Base-by-base conservation (phyloP, 2,329 filamentous ascomycete genomes). In the Penicillium carneum region DNA sequence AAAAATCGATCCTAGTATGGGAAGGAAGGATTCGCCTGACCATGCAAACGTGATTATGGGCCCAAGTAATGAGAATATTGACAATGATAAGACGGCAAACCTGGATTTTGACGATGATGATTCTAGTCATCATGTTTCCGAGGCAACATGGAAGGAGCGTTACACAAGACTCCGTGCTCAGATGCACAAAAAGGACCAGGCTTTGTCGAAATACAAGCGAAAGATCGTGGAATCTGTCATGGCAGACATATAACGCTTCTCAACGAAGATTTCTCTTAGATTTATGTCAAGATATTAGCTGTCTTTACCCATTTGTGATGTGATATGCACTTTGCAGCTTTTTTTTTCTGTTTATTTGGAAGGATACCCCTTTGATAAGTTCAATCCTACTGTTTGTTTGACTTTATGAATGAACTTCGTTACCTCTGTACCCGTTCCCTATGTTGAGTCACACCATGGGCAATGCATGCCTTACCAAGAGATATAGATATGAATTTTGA, bases 201-300 rank as follows among this genome's bases (percentile, higher is more conserved):
- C 76, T 23, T 59, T 80, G 31, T 71, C 73, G 1, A 70, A 78
- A 43, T 80, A 80, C 55, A 79, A 79, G 58, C 77, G 77, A 36
- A 79, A 74, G 47, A 78, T 80, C 33, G 69, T 80, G 16, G 76
- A 80, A 63, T 78, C 76, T 16, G 78, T 80, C n/a, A 80, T 80
- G 77, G 73, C 74, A 41, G 76, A 79, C 57, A 73, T 78, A 36
- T 79, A 62, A 68, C 10, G 4, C 18, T 16, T 26, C 3, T 18
- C 29, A 43, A 20, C 12, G 16, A 47, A n/a, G 23, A 33, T 11
- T 20, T 14, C 16, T 38, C 9, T 20, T 52, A n/a, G 10, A 43
- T 4, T n/a, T n/a, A 16, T 54, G 26, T 38, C 14, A 54, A 36
- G 41, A 38, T 54, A 9, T 38, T n/a, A 33, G 48, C 29, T 52